A percentile compares a stretch with the other conserved stretches of the same genome.
phyloP scores from a whole-genome alignment of 176 grass and related monocot genomes.

The Juncus effusus region DNA sequence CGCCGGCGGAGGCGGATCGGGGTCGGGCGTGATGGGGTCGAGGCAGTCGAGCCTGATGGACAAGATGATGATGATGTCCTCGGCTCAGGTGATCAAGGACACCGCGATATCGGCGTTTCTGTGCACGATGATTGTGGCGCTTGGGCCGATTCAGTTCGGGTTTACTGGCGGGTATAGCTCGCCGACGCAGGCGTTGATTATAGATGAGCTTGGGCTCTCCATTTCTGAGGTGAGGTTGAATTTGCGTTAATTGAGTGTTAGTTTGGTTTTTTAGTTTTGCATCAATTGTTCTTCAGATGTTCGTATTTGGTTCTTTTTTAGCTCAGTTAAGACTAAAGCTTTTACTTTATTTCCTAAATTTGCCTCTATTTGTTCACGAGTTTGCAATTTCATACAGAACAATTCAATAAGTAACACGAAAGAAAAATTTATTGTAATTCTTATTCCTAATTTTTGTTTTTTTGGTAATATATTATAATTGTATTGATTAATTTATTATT shows the following conservation, averaged over 20 bases:
- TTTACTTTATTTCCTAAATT: neutral
- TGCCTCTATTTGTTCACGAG: neutral
- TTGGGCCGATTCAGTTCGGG: slow-evolving; percentile 94
- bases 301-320: too few relatives aligned
- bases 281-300: too few relatives aligned
- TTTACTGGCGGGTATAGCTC: slow-evolving; percentile 90
- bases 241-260: too few relatives aligned
- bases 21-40: slow-evolving; percentile 46
- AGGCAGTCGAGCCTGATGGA: slow-evolving; percentile 69
- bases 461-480: neutral
- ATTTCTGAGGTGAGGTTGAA: slow-evolving; percentile 48
- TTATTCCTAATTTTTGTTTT: neutral
- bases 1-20: neutral
- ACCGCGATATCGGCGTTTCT: slow-evolving; percentile 82
- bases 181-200: slow-evolving; percentile 74
- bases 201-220: slow-evolving; percentile 66
- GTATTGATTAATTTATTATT: slow-evolving; percentile 2
- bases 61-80: slow-evolving; percentile 44
- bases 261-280: too few relatives aligned
- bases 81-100: slow-evolving; percentile 50
- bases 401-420: too few relatives aligned
- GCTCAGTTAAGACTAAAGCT: too few relatives aligned
- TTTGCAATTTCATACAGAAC: too few relatives aligned
- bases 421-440: too few relatives aligned
- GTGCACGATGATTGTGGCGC: slow-evolving; percentile 89